Percentiles rank a stretch among this genome's conserved stretches.
These are phyloP conservation scores for Naganishia sp. DNA, from an alignment of 1,284 basidiomycete genomes.

Conservation along the genomic window DNA sequence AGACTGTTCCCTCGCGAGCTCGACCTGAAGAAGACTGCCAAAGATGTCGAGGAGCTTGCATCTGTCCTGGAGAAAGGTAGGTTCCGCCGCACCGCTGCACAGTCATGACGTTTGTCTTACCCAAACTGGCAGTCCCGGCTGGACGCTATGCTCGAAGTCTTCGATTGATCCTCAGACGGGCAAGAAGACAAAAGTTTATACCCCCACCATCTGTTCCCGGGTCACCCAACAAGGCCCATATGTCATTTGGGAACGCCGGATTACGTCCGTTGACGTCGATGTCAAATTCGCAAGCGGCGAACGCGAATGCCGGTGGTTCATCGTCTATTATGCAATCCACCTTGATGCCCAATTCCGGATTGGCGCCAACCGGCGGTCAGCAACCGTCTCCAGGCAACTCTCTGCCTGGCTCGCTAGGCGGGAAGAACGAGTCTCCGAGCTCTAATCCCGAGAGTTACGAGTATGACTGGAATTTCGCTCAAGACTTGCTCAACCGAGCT, in stretches of 20 bases:
- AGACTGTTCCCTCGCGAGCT: conserved; percentile 85
- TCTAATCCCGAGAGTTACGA: conserved; percentile 48
- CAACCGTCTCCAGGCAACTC: conserved; percentile 37
- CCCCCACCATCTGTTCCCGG: conserved; percentile 50
- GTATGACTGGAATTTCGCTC: conserved; percentile 53
- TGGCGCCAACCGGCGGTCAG: conserved; percentile 31
- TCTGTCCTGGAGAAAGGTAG: conserved; percentile 72
- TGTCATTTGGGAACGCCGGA: conserved; percentile 7
- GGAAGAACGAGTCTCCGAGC: conserved; percentile 50
- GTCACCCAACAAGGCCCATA: conserved; percentile 41
- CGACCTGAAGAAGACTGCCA: conserved; percentile 70
- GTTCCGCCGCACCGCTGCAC: conserved; percentile 24
- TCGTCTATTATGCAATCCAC: conserved; percentile 20
- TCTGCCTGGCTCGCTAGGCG: conserved; percentile 33
- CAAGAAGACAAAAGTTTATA: conserved; percentile 66
- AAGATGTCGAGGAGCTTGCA: conserved; percentile 75
- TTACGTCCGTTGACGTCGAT: conserved; percentile 5
- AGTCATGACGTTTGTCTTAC: conserved; percentile 27
- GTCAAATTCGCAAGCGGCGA: conserved; percentile 13
- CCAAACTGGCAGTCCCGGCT: conserved; percentile 66
- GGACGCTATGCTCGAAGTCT: conserved; percentile 84
- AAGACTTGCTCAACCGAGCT: conserved; percentile 50
- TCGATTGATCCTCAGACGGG: conserved; percentile 79
- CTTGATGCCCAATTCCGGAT: conserved; percentile 16
- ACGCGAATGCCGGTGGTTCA: neutral